Conservation (phyloP, 768 basidiomycete species). For the Mycena belliarum region DNA sequence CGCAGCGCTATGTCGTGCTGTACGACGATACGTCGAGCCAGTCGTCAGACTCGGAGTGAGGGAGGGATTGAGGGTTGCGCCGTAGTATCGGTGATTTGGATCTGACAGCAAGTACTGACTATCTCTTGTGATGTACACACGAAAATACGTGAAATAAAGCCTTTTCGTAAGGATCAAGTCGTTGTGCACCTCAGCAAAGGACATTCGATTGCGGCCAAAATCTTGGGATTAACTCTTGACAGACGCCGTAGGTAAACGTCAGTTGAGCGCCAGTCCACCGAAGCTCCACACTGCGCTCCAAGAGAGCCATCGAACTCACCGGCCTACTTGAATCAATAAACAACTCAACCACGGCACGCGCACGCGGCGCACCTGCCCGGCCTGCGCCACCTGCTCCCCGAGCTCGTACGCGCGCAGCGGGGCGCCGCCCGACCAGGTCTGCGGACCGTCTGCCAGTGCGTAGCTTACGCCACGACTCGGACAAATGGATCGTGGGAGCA, state of each 20-base stretch:
- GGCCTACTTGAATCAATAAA: no score
- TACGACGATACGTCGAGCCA: constrained; percentile 59
- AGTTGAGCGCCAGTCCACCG: no score
- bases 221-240: no score
- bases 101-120: constrained; percentile 7
- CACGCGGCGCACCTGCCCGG: constrained; percentile 81
- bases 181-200: no score
- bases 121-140: constrained; percentile 14
- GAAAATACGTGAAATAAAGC: constrained; percentile 23
- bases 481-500: constrained; percentile 15
- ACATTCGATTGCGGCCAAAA: no score
- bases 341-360: no score
- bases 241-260: no score
- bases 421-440: constrained; percentile 15
- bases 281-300: no score
- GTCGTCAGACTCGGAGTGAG: constrained; percentile 43
- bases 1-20: constrained; percentile 68
- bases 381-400: constrained; percentile 76
- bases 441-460: no score
- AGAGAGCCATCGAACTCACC: no score
- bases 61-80: background rate
- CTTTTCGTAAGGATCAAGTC: constrained; percentile 15
- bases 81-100: background rate
- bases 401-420: constrained; percentile 76
- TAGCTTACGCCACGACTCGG: constrained; percentile 11